A percentile compares a stretch with the other conserved stretches of the same genome.
These are phyloP conservation scores for Dunaliella sp. DNA, from an alignment of 139 green algal genomes.

Conservation along the genomic window DNA sequence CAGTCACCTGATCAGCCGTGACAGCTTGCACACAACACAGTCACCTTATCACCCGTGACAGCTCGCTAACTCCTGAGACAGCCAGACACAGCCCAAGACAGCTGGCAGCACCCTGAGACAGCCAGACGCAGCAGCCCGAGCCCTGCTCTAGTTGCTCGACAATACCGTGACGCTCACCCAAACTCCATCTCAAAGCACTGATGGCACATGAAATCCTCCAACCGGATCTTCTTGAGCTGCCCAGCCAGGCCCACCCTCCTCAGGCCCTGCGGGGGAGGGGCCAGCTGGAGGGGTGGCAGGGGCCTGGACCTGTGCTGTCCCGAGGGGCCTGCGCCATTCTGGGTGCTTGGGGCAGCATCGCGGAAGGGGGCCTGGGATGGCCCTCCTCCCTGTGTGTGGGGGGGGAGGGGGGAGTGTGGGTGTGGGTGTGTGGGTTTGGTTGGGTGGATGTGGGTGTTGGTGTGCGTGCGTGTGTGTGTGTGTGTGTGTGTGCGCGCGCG, in stretches of 20 bases:
- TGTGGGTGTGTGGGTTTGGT: neutral
- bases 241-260: slow-evolving; percentile 23
- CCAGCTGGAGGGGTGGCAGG: no score
- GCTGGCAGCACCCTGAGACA: no score
- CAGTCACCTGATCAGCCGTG: no score
- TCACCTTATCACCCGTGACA: no score
- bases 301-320: no score
- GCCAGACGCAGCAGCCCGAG: no score
- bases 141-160: no score
- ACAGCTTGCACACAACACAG: no score
- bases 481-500: neutral
- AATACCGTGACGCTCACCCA: no score
- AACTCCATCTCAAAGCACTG: slow-evolving; percentile 68
- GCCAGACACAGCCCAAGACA: no score
- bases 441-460: slow-evolving; percentile 1
- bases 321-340: neutral
- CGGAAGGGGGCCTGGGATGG: neutral
- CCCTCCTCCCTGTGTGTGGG: neutral
- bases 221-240: slow-evolving; percentile 52
- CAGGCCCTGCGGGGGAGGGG: no score
- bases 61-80: no score
- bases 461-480: neutral
- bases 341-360: neutral
- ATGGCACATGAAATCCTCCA: slow-evolving; percentile 84
- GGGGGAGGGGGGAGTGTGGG: neutral